Evolutionary conservation across 139 green algal species (phyloP).

Genomic region (Raphidocelis subcapitata): DNA sequence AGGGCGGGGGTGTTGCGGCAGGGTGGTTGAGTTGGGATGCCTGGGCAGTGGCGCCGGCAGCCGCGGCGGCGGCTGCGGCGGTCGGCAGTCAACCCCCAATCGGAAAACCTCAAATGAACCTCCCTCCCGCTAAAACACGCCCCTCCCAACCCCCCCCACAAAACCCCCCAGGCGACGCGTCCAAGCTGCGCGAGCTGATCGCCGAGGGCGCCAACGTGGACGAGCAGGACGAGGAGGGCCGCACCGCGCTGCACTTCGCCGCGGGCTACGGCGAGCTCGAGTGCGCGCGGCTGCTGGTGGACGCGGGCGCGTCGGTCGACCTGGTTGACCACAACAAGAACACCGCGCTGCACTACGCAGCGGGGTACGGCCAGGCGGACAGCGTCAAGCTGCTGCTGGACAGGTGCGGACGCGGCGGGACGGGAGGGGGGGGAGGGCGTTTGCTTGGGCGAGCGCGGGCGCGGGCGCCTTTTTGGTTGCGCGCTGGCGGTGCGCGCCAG

Average conservation of each 20-base stretch:
- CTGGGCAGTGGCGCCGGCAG: too few species aligned
- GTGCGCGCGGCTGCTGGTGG: slow-evolving; percentile 77
- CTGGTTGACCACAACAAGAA: slow-evolving; percentile 91
- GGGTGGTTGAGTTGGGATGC: too few species aligned
- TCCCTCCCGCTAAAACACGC: too few species aligned
- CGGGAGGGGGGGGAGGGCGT: not conserved
- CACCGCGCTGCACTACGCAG: slow-evolving; percentile 92
- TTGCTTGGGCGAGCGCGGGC: not conserved
- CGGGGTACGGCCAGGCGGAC: slow-evolving; percentile 86
- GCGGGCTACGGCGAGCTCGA: slow-evolving; percentile 84
- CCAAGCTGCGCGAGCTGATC: slow-evolving; percentile 72
- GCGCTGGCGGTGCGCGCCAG: too few species aligned
- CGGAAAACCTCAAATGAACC: too few species aligned
- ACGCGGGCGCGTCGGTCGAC: slow-evolving; percentile 71
- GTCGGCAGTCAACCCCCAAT: too few species aligned
- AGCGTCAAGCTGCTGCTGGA: slow-evolving; percentile 73
- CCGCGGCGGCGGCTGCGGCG: too few species aligned
- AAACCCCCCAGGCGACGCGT: slow-evolving; percentile 50
- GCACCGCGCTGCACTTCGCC: slow-evolving; percentile 97
- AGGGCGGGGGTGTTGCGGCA: too few species aligned
- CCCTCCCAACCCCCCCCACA: too few species aligned
- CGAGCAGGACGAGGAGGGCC: slow-evolving; percentile 91
- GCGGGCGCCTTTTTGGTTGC: too few species aligned
- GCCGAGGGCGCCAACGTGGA: slow-evolving; percentile 71
- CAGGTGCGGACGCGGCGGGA: slow-evolving; percentile 37